Base-by-base conservation (phyloP, 208 protist genomes). In the Giardia muris region DNA sequence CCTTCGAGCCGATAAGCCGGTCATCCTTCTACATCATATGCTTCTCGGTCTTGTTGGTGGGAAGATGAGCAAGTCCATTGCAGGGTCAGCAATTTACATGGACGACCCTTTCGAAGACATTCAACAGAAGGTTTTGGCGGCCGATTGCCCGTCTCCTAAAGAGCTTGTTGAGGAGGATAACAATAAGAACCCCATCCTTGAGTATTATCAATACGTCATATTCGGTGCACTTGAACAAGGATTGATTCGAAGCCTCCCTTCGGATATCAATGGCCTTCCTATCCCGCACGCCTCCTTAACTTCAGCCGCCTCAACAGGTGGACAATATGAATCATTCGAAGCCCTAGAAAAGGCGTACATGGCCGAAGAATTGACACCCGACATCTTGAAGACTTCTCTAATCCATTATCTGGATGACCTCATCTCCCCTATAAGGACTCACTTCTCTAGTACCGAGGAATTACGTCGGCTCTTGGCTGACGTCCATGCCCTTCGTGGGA, bases 71-170 rank as follows among this genome's bases (percentile, higher is more conserved):
- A 99, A 99, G 94, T 98, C 96, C 46, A 96, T 99, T 93, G 97
- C 97, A 10, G 97, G 98, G 92, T 98, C 97, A 88, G 98, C 98
- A 90, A 99, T 99, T 92, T 99, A 99, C 93, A 99, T 99, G 97
- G 98, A 99, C 93, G 98, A 99, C 93, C 95, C 94, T 67, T 94
- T 91, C 10, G 96, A 97, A 92, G 97, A 99, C 76, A 97, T 99
- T 0, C 95, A 95, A 19, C 94, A 95, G 2, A 99, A 99, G 94
- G 97, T 99, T 47, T 95, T 96, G 47, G 97, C 4, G 2, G 87
- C 87, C n/a, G n/a, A 44, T 90, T 90, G 87, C n/a, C 43, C 2
- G 48, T 2, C 19, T 48, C 4, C 10, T 43, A n/a, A n/a, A n/a
- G n/a, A n/a, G n/a, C n/a, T n/a, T n/a, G n/a, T n/a, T n/a, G n/a